Base-by-base conservation (phyloP, 106 monocot species). In the Ottelia alismoides region DNA sequence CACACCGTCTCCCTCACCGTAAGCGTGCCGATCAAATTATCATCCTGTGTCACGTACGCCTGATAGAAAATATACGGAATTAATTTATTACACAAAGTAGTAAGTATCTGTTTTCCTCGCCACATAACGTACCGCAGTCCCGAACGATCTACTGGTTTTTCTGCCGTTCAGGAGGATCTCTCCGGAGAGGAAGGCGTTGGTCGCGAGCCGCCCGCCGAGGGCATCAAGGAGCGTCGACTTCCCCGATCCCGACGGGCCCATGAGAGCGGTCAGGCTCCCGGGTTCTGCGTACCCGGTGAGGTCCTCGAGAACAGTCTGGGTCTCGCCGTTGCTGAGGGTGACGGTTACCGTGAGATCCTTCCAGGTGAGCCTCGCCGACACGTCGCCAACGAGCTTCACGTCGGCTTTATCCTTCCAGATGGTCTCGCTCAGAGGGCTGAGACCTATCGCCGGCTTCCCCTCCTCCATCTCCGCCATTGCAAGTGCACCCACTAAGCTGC, bases 391-490 rank as follows among this genome's bases (percentile, higher is more conserved):
- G 60, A 68, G 60, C 68, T 60, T 60, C 6, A 52, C 60, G 43
- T 68, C 28, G n/a, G 60, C 28, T 28, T 28, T 44, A 28, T 68
- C 68, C 60, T 60, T 68, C 60, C 68, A 68, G 20, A 60, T 21
- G 2, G 68, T 52, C 60, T 68, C 60, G 51, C 59, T 68, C 27
- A 68, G 58, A 6, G 68, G 68, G 50, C 68, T 68, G 25, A 68
- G 49, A 14, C n/a, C 65, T 25, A 45, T 74, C 22, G 74, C 43
- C 44, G 87, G 83, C 65, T 71, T 83, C 60, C 52, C 70, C 9
- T 79, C 66, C 72, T 87, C 80, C 55, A 93, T 70, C 67, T 83
- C 87, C 55, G 62, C 75, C 70, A 93, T 75, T 27, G 70, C 87
- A n/a, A n/a, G n/a, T n/a, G n/a, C n/a, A n/a, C n/a, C n/a, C n/a